These are phyloP conservation scores for Grifola frondosa DNA, from an alignment of 1,284 basidiomycete genomes.

Conservation along the genomic window DNA sequence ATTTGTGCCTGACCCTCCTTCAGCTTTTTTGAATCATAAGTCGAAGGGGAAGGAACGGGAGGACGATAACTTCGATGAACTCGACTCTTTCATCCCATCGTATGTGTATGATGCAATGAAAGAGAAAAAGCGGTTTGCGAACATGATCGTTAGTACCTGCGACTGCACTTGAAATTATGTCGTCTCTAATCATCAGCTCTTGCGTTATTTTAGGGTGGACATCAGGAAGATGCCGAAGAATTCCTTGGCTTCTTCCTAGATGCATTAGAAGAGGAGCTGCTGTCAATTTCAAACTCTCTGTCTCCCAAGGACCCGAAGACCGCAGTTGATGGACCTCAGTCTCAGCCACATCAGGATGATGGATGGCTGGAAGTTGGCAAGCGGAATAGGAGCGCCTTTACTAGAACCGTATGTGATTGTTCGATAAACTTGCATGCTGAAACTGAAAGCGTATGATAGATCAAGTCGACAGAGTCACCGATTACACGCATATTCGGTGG, in stretches of 20 bases:
- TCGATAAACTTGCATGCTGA: not conserved
- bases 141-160: constrained; percentile 72
- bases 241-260: constrained; percentile 98
- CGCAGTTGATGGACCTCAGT: constrained; percentile 33
- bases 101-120: constrained; percentile 97
- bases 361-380: constrained; percentile 95
- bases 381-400: constrained; percentile 83
- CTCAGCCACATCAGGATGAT: constrained; percentile 50
- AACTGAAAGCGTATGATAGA: constrained; percentile 41
- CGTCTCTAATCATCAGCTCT: too few relatives aligned
- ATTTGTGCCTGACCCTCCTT: constrained; percentile 50
- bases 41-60: constrained; percentile 39
- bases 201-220: constrained; percentile 72
- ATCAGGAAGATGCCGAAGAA: constrained; percentile 98
- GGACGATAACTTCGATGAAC: constrained; percentile 41
- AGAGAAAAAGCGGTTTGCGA: constrained; percentile 91
- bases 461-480: constrained; percentile 81
- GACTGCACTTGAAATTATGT: constrained; percentile 1
- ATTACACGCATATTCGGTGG: constrained; percentile 94
- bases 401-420: constrained; percentile 63
- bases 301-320: constrained; percentile 32
- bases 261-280: constrained; percentile 91
- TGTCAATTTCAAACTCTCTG: constrained; percentile 58
- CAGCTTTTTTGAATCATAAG: constrained; percentile 34
- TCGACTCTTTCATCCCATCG: constrained; percentile 82